Conservation (phyloP, 2,329 filamentous ascomycete species). For the Lecanicillium sp. region DNA sequence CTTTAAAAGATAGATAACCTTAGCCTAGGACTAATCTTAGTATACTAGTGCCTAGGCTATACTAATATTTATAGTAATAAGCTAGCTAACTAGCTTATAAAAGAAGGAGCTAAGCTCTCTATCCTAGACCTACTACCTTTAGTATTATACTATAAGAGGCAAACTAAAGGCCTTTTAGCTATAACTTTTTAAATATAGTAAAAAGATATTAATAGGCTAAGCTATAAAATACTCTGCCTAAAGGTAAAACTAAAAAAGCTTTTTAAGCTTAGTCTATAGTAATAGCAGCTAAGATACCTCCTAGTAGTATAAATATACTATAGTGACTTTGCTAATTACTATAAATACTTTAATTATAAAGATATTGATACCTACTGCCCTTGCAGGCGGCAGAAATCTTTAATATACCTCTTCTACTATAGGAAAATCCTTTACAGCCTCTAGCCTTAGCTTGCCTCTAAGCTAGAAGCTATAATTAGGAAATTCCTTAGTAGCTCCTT, state of each 20-base stretch:
- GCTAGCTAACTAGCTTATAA: too few relatives aligned
- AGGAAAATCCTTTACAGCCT: conserved; percentile 1
- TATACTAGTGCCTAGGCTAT: too few relatives aligned
- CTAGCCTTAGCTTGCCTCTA: neutral
- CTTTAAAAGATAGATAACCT: too few relatives aligned
- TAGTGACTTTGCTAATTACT: conserved; percentile 8
- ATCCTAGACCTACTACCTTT: too few relatives aligned
- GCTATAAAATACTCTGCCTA: conserved; percentile 1
- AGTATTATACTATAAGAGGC: conserved; percentile 2
- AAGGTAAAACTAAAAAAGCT: neutral
- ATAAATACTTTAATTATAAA: conserved; percentile 5
- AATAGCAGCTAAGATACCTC: too few relatives aligned
- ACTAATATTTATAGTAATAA: too few relatives aligned
- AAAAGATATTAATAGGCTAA: neutral
- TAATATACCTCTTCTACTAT: too few relatives aligned
- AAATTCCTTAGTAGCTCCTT: too few relatives aligned
- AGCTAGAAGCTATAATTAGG: neutral
- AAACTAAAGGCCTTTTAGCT: neutral
- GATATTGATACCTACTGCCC: too few relatives aligned
- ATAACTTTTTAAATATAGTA: conserved; percentile 3
- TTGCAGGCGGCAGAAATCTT: too few relatives aligned
- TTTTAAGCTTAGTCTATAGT: neutral
- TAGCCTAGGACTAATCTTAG: too few relatives aligned
- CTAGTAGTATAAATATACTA: conserved; percentile 3
- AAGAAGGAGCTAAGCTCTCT: too few relatives aligned